Evolutionary conservation across 148 eudicot genomes (phyloP), one percentile per base, ranked within the genome.

Genomic region (Gaultheria prostrata): DNA sequence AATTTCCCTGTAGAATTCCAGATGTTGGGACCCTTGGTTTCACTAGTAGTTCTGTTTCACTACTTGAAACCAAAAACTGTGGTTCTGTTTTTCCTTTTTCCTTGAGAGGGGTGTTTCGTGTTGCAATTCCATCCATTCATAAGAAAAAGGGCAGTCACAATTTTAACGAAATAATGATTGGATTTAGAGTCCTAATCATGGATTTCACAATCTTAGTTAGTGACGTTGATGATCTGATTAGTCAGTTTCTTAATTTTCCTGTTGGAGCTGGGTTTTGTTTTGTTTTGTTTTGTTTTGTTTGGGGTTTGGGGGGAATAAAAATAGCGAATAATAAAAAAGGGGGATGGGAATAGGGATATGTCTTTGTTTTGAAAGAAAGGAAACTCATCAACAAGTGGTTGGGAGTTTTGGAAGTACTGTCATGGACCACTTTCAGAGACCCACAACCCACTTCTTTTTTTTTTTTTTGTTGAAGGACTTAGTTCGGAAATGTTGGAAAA

Each of bases 181-280:
- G 77, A 39, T 39, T 35, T 63, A 84, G 4, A 82, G 89, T 85
- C 83, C 69, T 59, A 81, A 87, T 83, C 87, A 80, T 82, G 87
- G 80, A 72, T 51, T 81, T 84, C 85, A 51, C 82, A 50, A 84
- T 86, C 88, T 75, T 39, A 39, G n/a, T 75, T 56, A 24, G 43
- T 39, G 57, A 61, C 26, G 67, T 61, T 49, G 28, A 79, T 84
- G 84, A 81, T 87, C 72, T 83, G 83, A 80, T 69, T 82, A 73
- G 61, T 76, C 81, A 82, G 63, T 20, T 73, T 30, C n/a, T 21
- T 56, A 59, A 49, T 82, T 83, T 17, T 17, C 20, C 11, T 15
- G 35, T 56, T 63, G 30, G 20, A 26, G 81, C 50, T 30, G 80
- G 74, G 11, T 39, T 65, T 77, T 56, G 86, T 85, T 85, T 85